Percentiles rank a stretch among this genome's conserved stretches.
phyloP scores from a whole-genome alignment of 2,329 filamentous ascomycete species.

The Neopestalotiopsis clavispora region DNA sequence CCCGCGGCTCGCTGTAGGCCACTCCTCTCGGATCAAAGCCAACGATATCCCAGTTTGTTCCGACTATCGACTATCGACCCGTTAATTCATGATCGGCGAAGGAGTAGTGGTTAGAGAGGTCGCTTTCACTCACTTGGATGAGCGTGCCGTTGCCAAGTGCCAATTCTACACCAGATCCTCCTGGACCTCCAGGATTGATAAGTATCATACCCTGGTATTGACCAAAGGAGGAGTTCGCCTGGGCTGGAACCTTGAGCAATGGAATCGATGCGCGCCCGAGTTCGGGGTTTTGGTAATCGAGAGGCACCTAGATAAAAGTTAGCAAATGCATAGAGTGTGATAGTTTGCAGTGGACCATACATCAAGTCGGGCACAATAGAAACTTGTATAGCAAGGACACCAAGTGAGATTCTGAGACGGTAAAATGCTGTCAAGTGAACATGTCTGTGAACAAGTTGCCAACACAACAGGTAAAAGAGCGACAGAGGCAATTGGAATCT shows the following conservation, averaged over 20 bases:
- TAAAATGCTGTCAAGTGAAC: conserved; percentile 21
- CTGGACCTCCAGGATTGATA: conserved; percentile 18
- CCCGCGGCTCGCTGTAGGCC: conserved; percentile 14
- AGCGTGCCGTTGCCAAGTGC: conserved; percentile 11
- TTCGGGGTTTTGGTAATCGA: conserved; percentile 21
- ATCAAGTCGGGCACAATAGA: conserved; percentile 30
- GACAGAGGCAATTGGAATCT: background rate
- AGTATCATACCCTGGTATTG: conserved; percentile 22
- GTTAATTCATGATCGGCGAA: background rate
- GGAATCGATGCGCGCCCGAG: conserved; percentile 21
- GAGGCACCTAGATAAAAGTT: conserved; percentile 19
- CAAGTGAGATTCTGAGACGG: conserved; percentile 26
- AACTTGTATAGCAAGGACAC: conserved; percentile 27
- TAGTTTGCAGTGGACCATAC: conserved; percentile 14
- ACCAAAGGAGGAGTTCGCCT: conserved; percentile 15
- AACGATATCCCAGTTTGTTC: conserved; percentile 16
- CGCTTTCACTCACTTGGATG: conserved; percentile 15
- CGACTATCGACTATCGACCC: conserved; percentile 1
- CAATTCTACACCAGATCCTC: conserved; percentile 16
- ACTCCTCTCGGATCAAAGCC: conserved; percentile 17
- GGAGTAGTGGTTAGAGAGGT: background rate
- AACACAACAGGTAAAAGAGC: conserved; percentile 5
- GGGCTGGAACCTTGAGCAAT: conserved; percentile 20
- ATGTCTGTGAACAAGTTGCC: conserved; percentile 12
- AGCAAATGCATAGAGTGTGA: background rate